Evolutionary conservation across 2,329 filamentous ascomycete species (phyloP).

Genomic region (Venturia carpophila): DNA sequence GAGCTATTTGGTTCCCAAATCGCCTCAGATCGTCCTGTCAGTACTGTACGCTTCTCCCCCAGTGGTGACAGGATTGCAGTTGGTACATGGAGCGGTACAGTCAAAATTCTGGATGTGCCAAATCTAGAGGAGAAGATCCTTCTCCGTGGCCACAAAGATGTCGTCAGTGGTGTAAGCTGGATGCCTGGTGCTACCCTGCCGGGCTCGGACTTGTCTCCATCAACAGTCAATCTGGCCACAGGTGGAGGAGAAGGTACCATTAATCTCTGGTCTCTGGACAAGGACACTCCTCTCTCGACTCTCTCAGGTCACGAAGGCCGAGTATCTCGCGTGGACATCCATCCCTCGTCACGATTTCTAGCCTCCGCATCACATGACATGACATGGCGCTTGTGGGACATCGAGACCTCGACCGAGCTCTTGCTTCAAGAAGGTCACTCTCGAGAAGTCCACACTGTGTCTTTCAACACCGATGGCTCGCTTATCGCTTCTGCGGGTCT

Average conservation of each 20-base stretch:
- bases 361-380: conserved; percentile 94
- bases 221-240: conserved; percentile 76
- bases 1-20: conserved; percentile 92
- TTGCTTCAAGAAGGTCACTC: conserved; percentile 91
- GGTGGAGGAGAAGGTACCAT: conserved; percentile 83
- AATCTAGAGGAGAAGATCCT: conserved; percentile 68
- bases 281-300: conserved; percentile 77
- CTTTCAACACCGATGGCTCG: conserved; percentile 86
- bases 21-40: conserved; percentile 81
- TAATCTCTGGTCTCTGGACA: conserved; percentile 80
- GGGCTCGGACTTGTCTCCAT: conserved; percentile 60
- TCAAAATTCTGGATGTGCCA: conserved; percentile 79
- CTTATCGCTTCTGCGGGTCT: conserved; percentile 85
- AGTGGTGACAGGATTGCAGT: conserved; percentile 76
- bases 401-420: conserved; percentile 75
- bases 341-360: conserved; percentile 81
- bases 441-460: conserved; percentile 81
- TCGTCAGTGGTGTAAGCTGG: conserved; percentile 87
- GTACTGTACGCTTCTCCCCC: conserved; percentile 85
- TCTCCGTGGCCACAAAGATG: conserved; percentile 77
- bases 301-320: conserved; percentile 77
- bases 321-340: conserved; percentile 88
- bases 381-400: conserved; percentile 94
- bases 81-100: conserved; percentile 86
- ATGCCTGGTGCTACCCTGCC: conserved; percentile 72